Evolutionary conservation across 805 yeast genomes (phyloP), one percentile per base, ranked within the genome.

Genomic region (Saturnispora serradocipensis): DNA sequence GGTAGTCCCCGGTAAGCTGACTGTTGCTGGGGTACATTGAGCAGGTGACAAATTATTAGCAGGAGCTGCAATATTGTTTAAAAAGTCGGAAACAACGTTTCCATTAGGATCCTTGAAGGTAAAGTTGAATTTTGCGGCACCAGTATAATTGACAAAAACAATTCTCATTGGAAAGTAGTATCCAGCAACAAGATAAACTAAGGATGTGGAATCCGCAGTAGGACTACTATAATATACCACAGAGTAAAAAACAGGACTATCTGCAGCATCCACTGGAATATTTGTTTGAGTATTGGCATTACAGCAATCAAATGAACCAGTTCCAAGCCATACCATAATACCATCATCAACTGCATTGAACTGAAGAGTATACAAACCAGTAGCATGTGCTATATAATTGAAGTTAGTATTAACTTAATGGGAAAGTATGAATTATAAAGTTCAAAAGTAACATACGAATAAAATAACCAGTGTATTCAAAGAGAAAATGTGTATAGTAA

Each of bases 261-360:
- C 45, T 7, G 49, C 48, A 18, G 27, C 20, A 30, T 49, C 49
- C 11, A 9, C 7, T 5, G 15, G 16, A 5, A 7, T 8, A 5
- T 27, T 27, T n/a, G 45, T 45, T 9, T 18, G 13, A 9, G 22
- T 18, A 6, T 28, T n/a, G 10, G 60, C 52, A 30, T 56, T 51
- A 57, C 72, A 65, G 58, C 77, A 73, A 30, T 61, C 62, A 27
- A 70, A 62, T 16, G 66, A 66, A 49, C 57, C 60, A 7, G 62
- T 63, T 43, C 69, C 69, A 45, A 65, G 53, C 45, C 58, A 60
- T 40, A 70, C 67, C 56, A 61, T 62, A 24, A 58, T 66, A 18
- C 59, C 55, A 55, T 69, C 72, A 58, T 67, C 72, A 20, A 60
- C 60, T 11, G 43, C 32, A 10, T 38, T 30, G 15, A 66, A 49